Evolutionary conservation across 108 stramenopile genomes (phyloP), one percentile per base, ranked within the genome.

Genomic region (Nitzschia sp.): DNA sequence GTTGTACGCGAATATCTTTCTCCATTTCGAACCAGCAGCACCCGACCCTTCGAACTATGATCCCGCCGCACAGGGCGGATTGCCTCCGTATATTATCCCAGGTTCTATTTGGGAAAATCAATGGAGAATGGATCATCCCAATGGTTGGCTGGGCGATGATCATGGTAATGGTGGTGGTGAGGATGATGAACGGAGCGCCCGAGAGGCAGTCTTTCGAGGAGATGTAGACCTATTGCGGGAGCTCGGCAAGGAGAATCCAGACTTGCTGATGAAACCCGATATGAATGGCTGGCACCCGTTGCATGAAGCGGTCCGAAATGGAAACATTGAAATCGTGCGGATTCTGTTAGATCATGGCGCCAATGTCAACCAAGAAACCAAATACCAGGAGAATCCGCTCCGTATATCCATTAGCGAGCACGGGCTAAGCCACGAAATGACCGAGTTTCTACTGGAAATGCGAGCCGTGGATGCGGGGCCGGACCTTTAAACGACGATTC

Each of bases 11-110:
- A 92, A 92, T 61, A 67, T 88, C 33, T 95, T 95, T 53, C 79
- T 95, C 17, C 93, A 95, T 68, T 95, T 80, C 72, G 85, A 85
- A 68, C 44, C 69, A 1, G 45, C 23, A 13, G n/a, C n/a, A n/a
- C n/a, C n/a, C n/a, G 38, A 31, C n/a, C 22, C 36, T 13, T 26
- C 22, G 2, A 25, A 36, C 15, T 63, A 68, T 26, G 69, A 75
- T 35, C 64, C 66, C 5, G n/a, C n/a, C n/a, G n/a, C n/a, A n/a
- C 32, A 73, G 45, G 45, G 69, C 16, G 73, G 54, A n/a, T 31
- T 81, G 23, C 87, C 87, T 34, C 80, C 77, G 1, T 88, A 88
- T 46, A 54, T 88, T 25, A 65, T 84, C 38, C 66, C 71, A 23
- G 83, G 71, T 26, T 75, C 73, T 29, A 2, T 6, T 31, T 80